Conservation (phyloP, 768 basidiomycete species). For the Naematelia encephala region DNA sequence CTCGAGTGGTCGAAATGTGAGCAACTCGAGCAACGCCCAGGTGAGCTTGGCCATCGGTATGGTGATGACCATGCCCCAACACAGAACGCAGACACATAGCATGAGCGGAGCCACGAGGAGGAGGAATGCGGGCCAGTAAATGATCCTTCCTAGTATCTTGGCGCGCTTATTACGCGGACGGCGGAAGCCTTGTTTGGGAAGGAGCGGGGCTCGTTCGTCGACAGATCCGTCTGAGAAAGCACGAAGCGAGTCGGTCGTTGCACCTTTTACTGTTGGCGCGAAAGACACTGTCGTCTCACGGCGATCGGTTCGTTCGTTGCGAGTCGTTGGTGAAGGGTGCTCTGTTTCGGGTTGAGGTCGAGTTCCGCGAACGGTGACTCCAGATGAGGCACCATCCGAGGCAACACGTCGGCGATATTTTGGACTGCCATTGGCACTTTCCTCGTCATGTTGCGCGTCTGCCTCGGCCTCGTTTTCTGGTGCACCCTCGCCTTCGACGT, state of each 20-base stretch:
- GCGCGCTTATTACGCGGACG: slow-evolving; percentile 39
- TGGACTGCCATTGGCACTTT: slow-evolving; percentile 35
- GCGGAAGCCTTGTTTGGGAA: slow-evolving; percentile 29
- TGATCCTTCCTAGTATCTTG: slow-evolving; percentile 60
- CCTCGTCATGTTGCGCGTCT: slow-evolving; percentile 51
- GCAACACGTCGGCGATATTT: slow-evolving; percentile 20
- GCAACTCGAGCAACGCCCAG: slow-evolving; percentile 85
- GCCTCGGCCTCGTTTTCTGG: slow-evolving; percentile 17
- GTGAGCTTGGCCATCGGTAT: slow-evolving; percentile 97
- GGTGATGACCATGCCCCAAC: slow-evolving; percentile 92
- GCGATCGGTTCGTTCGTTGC: slow-evolving; percentile 5
- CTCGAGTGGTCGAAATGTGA: slow-evolving; percentile 71
- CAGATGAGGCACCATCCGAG: slow-evolving; percentile 33
- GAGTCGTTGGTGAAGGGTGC: neutral
- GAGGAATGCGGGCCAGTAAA: slow-evolving; percentile 76
- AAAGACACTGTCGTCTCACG: slow-evolving; percentile 50
- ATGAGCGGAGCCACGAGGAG: slow-evolving; percentile 82
- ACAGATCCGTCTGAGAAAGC: slow-evolving; percentile 18
- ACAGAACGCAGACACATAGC: slow-evolving; percentile 78
- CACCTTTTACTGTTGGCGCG: slow-evolving; percentile 32
- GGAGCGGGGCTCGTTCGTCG: slow-evolving; percentile 31
- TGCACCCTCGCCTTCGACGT: slow-evolving; percentile 72
- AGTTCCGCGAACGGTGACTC: slow-evolving; percentile 20
- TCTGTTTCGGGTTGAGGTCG: slow-evolving; percentile 3
- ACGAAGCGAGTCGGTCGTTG: slow-evolving; percentile 20